Evolutionary conservation across 2,329 filamentous ascomycete species (phyloP), one percentile per base, ranked within the genome.

Genomic region (Diaporthe humulicola): DNA sequence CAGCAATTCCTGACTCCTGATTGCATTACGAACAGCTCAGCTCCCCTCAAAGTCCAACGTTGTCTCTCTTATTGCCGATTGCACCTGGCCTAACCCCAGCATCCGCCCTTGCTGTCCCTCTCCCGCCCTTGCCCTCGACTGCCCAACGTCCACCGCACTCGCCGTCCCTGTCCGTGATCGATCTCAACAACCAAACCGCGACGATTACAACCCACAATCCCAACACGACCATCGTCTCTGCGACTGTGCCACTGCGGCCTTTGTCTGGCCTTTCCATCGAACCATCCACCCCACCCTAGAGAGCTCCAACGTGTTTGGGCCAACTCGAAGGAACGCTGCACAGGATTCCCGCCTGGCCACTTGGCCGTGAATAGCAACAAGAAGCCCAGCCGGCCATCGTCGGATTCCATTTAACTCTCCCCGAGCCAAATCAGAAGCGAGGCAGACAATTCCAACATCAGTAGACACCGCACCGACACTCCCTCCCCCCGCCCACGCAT

Each of bases 301-400:
- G 52, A 50, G 73, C 42, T 38, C 28, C 30, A 45, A 36, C 36
- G 22, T 61, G 22, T 25, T 22, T 12, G 40, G 25, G 48, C 60
- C 36, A 48, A 48, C 40, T 38, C 40, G 73, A 72, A 73, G 75
- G 73, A 74, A 42, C 64, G 28, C 61, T 58, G 69, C 70, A 60
- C 54, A 74, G 67, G 72, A 73, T 74, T 60, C 70, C 58, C 36
- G 30, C 71, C 75, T 58, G 69, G 73, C 42, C 57, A 45, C 57
- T n/a, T 28, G 48, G 73, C 75, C 64, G 73, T 70, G 75, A 76
- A 76, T 73, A 72, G 67, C 69, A 72, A 73, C 69, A 72, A 36
- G 40, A 45, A 70, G 38, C 50, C 42, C 72, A 70, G 64, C 28
- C 73, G 30, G 45, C 73, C 67, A 57, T 70, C 56, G 61, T 70